Base-by-base conservation (phyloP, 164 flowering plant species). In the Magnolia sinica region DNA sequence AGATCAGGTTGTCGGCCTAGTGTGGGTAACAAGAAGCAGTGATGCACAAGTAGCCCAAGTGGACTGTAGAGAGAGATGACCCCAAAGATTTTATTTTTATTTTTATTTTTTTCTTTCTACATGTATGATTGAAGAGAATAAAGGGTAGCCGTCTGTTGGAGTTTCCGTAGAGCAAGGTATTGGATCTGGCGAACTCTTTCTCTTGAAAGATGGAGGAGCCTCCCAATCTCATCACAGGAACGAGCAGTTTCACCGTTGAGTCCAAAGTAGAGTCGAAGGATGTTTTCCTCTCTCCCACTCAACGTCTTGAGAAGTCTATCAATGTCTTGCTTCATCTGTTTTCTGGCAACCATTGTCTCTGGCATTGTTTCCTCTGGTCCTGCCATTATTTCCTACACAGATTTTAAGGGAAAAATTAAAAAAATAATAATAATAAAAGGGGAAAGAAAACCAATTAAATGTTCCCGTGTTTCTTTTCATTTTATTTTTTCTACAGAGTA, bases 121-220 rank as follows among this genome's bases (percentile, higher is more conserved):
- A 77, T 70, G 19, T 74, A 80, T 10, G 64, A 50, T 77, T 55
- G 55, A 8, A 80, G 79, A 74, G 59, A 11, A 65, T 77, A 72
- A 23, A 64, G 24, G 11, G 66, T 31, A 70, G 72, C 76, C 19
- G 66, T 73, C 27, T 85, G 70, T 64, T 75, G 74, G 70, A 88
- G 70, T 75, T 88, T 88, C 65, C 82, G 64, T 27, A 90, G 65
- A 67, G 93, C 90, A 75, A 75, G 78, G 68, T 70, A 68, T 50
- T 82, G 81, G 49, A 87, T 86, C 81, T 87, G 90, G 70, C 93
- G 77, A 71, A 88, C 82, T 73, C 90, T 82, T 81, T 90, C 93
- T 75, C 93, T 83, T 1, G 91, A 88, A 64, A 90, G 89, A 20
- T 84, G 84, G 37, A 88, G 50, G 49, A 68, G 37, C 73, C 79